Evolutionary conservation across 2,329 filamentous ascomycete species (phyloP).

Genomic region (Penicillium sp.): DNA sequence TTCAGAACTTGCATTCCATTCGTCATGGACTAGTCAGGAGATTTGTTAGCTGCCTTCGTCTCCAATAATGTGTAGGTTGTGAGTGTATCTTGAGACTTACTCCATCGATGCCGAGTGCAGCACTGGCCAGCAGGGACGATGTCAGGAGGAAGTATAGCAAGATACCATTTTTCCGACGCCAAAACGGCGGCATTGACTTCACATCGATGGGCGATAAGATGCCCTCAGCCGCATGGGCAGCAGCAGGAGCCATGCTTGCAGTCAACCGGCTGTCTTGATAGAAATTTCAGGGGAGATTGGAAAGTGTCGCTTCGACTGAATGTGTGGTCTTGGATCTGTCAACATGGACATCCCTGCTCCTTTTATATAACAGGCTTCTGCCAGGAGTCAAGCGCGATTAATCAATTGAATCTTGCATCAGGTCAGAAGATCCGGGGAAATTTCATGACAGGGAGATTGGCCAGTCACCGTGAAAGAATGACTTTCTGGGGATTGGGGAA

Average conservation of each 20-base stretch:
- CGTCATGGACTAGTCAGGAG: slow-evolving; percentile 47
- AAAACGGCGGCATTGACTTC: slow-evolving; percentile 26
- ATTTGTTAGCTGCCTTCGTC: slow-evolving; percentile 18
- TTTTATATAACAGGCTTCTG: neutral
- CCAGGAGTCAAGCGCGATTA: neutral
- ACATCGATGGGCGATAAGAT: slow-evolving; percentile 29
- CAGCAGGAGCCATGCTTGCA: slow-evolving; percentile 28
- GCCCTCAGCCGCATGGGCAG: slow-evolving; percentile 28
- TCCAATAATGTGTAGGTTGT: too few relatives aligned
- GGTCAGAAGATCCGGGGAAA: neutral
- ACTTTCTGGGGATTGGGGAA: neutral
- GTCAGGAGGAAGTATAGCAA: slow-evolving; percentile 51
- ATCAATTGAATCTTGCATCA: neutral
- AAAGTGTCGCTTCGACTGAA: neutral
- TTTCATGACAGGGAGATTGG: neutral
- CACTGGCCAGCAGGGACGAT: slow-evolving; percentile 49
- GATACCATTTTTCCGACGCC: slow-evolving; percentile 46
- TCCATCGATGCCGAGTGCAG: slow-evolving; percentile 50
- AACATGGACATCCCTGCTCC: neutral
- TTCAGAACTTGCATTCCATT: slow-evolving; percentile 53
- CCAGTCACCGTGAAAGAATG: neutral
- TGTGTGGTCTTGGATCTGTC: neutral
- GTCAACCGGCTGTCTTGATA: neutral
- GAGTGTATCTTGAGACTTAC: slow-evolving; percentile 30
- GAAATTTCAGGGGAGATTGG: neutral